Base-by-base conservation (phyloP, 2,329 filamentous ascomycete species). In the Ilyonectria sp. region DNA sequence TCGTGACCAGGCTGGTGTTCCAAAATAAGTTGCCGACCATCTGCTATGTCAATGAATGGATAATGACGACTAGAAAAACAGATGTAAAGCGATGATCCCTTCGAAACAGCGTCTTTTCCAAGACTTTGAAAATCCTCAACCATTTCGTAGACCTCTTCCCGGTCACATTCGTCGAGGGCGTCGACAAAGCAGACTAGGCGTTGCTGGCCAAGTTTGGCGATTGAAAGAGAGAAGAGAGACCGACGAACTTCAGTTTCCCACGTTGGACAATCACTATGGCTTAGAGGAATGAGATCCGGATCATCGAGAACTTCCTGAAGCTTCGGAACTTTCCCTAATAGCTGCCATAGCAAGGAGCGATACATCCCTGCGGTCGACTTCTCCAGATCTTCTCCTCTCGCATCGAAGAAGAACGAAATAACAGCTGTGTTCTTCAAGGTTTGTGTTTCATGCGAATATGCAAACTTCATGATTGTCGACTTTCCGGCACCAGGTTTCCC, bases 401-500 rank as follows among this genome's bases (percentile, higher is more conserved):
- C 60, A 7, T 71, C 60, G 46, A 70, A 70, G 26, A 70, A 70
- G 56, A 69, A 70, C 1, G 54, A 63, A 7, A 53, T 23, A 0
- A 58, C 40, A 0, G 44, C 31, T 5, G 1, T n/a, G 0, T 6
- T 23, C 49, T 26, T 33, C 53, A 11, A 15, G 3, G 17, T 52
- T 26, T 2, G 8, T 44, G 17, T 57, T 7, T 21, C 29, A 10
- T 46, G 23, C 6, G 15, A 47, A 47, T 29, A 58, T 13, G 57
- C n/a, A 7, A 80, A 80, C 62, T 83, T 85, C 81, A 86, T 83
- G n/a, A 86, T 64, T 0, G 82, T 85, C 0, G 83, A 85, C 62
- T 86, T 86, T 7, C 84, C 84, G 13, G 82, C 82, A 19, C 84
- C 84, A 0, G 83, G 79, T 53, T 84, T 86, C 1, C 84, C 84